These are phyloP conservation scores for Tricholoma furcatifolium DNA, from an alignment of 768 basidiomycete species.

Conservation along the genomic window DNA sequence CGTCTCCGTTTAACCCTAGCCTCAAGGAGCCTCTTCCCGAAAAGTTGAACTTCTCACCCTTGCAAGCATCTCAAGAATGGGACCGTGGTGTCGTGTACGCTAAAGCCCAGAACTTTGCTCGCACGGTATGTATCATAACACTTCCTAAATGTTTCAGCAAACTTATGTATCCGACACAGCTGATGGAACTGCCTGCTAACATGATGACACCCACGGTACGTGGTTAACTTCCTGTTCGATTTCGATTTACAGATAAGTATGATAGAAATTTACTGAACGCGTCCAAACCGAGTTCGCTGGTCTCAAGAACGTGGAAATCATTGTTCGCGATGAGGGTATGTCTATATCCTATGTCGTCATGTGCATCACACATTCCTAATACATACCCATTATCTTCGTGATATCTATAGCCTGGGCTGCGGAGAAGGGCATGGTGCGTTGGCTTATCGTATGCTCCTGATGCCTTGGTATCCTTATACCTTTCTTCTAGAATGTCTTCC, in stretches of 20 bases:
- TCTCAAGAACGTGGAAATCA: conserved; percentile 64
- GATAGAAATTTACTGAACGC: conserved; percentile 68
- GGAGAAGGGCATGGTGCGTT: conserved; percentile 74
- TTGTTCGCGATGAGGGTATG: conserved; percentile 73
- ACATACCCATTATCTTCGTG: not conserved
- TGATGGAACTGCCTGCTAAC: conserved; percentile 86
- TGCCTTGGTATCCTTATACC: not conserved
- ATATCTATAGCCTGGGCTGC: conserved; percentile 67
- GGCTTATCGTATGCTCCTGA: not conserved
- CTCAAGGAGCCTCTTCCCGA: conserved; percentile 49
- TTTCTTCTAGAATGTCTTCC: conserved; percentile 68
- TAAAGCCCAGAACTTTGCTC: conserved; percentile 75
- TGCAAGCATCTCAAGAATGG: conserved; percentile 59
- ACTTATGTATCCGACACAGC: conserved; percentile 33
- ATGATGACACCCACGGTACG: conserved; percentile 80
- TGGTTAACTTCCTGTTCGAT: conserved; percentile 1
- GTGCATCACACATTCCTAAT: not conserved
- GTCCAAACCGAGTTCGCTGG: conserved; percentile 65
- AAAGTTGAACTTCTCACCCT: conserved; percentile 47
- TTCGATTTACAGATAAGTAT: not conserved
- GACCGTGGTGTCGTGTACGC: conserved; percentile 72
- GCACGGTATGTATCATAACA: conserved; percentile 56
- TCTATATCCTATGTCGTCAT: not conserved
- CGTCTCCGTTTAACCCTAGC: conserved; percentile 64
- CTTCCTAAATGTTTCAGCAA: not conserved